Conservation (phyloP, 31 red algal genomes). For the Asparagopsis taxiformis region DNA sequence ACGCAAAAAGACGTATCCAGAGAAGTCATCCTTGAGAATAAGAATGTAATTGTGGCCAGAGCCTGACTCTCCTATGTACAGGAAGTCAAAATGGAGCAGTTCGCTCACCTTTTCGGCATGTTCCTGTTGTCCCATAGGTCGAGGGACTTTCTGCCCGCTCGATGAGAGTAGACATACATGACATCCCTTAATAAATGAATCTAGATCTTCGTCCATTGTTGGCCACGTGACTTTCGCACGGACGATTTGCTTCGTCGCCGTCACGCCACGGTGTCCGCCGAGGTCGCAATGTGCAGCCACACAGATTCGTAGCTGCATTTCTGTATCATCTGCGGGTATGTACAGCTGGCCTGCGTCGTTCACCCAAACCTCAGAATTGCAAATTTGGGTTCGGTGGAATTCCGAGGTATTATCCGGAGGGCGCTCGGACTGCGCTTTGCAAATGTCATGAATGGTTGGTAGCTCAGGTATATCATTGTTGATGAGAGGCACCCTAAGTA, state of each 20-base stretch:
- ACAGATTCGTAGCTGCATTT: conserved; percentile 25
- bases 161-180: conserved; percentile 38
- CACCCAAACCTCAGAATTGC: background rate
- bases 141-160: conserved; percentile 21
- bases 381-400: background rate
- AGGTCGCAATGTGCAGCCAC: conserved; percentile 34
- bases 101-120: no score
- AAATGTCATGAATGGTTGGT: conserved; percentile 22
- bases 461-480: conserved; percentile 20
- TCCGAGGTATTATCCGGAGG: background rate
- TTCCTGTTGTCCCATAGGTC: no score
- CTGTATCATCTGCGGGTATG: conserved; percentile 10
- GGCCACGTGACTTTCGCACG: conserved; percentile 14
- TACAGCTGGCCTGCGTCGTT: conserved; percentile 1
- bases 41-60: no score
- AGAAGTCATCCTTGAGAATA: no score
- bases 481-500: conserved; percentile 24
- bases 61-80: no score
- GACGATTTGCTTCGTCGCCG: conserved; percentile 4
- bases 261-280: conserved; percentile 15
- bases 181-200: conserved; percentile 29
- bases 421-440: background rate
- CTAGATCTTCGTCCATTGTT: conserved; percentile 32
- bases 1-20: no score
- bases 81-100: no score